Evolutionary conservation across 495 filamentous ascomycete genomes (phyloP), one percentile per base, ranked within the genome.

Genomic region (Letharia lupina): DNA sequence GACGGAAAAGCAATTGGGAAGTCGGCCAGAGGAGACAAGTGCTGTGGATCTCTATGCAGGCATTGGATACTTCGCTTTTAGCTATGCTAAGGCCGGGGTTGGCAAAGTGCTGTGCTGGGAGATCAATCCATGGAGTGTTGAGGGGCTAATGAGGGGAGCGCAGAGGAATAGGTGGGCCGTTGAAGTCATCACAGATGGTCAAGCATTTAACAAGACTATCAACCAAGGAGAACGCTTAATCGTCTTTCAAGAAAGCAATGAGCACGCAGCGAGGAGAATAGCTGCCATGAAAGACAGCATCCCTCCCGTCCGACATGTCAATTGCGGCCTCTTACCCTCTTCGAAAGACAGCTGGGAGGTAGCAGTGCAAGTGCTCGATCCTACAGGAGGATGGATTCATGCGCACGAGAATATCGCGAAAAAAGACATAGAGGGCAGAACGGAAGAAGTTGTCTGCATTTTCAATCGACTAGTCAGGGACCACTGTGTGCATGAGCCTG

Each of bases 31-130:
- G 3, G 66, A 77, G 12, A 75, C 75, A 23, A 80, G 78, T 61
- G 90, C 89, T 0, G 84, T 94, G 0, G 93, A 97, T 73, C 76
- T 97, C 69, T 96, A 93, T 79, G 89, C 89, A 4, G 93, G 93
- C 0, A 95, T 97, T 67, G 93, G 93, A 3, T 97, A 97, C 74
- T 97, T 96, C 74, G 83, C 88, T 20, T 93, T 96, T 68, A 86
- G 83, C 44, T 96, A 94, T 72, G 78, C 86, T 28, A 81, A 78
- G 65, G 79, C 88, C n/a, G 91, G 91, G 0, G 78, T 90, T 64
- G 71, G 71, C 56, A 80, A 83, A 59, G 88, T 96, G 12, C 78
- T 93, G 65, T 89, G 91, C 69, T 97, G 89, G 89, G 93, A 97
- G 73, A 75, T 97, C 33, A 96, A 92, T 76, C 82, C 84, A 7